Evolutionary conservation across 1,284 basidiomycete genomes (phyloP).

Genomic region (Leccinum variabile): DNA sequence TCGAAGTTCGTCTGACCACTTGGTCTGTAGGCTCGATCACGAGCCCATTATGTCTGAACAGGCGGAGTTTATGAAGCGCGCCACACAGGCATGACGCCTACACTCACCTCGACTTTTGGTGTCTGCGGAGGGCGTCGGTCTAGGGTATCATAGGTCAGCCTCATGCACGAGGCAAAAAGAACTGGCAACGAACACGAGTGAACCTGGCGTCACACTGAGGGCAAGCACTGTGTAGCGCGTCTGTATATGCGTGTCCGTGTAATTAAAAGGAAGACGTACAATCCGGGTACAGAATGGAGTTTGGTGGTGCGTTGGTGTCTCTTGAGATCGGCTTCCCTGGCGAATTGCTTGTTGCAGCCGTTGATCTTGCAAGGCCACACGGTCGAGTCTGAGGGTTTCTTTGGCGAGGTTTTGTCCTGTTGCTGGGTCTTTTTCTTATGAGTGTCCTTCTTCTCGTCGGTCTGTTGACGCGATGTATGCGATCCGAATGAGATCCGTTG

Average conservation of each 20-base stretch:
- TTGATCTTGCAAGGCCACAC: conserved; percentile 76
- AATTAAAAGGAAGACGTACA: conserved; percentile 46
- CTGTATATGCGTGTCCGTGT: conserved; percentile 16
- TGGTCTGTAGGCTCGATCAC: conserved; percentile 53
- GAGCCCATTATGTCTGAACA: conserved; percentile 62
- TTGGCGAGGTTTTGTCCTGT: conserved; percentile 26
- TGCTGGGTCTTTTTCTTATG: conserved; percentile 43
- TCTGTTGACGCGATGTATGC: conserved; percentile 17
- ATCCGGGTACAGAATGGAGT: conserved; percentile 65
- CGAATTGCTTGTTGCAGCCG: conserved; percentile 75
- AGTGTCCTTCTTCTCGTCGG: conserved; percentile 51
- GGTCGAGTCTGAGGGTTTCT: conserved; percentile 49
- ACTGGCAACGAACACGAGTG: conserved; percentile 56
- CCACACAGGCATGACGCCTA: conserved; percentile 6
- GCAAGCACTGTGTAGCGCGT: conserved; percentile 50
- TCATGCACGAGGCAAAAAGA: conserved; percentile 7
- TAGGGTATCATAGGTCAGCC: conserved; percentile 27
- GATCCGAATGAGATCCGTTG: conserved; percentile 22
- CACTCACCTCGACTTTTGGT: conserved; percentile 65
- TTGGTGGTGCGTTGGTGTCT: conserved; percentile 76
- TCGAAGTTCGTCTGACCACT: conserved; percentile 34
- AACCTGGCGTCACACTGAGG: conserved; percentile 77
- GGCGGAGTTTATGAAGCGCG: conserved; percentile 7
- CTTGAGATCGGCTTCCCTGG: conserved; percentile 75
- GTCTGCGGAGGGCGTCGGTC: conserved; percentile 61